phyloP scores from a whole-genome alignment of 2,329 filamentous ascomycete genomes.

The Aspergillus tamarii region DNA sequence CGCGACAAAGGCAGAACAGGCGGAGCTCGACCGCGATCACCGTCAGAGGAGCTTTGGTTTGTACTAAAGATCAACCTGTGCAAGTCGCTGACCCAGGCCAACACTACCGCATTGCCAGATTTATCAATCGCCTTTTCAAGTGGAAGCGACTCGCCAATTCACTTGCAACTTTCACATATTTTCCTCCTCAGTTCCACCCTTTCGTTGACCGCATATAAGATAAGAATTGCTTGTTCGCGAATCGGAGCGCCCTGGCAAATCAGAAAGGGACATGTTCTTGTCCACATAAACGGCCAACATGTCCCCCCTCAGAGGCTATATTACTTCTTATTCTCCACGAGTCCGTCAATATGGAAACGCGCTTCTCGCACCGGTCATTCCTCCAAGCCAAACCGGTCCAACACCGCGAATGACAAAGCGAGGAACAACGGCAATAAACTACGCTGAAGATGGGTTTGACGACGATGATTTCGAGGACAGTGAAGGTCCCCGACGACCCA shows the following conservation, averaged over 20 bases:
- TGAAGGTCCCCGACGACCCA: slow-evolving; percentile 71
- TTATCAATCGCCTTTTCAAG: slow-evolving; percentile 1
- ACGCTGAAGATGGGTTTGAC: slow-evolving; percentile 94
- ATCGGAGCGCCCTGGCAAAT: slow-evolving; percentile 22
- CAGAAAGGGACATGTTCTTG: slow-evolving; percentile 41
- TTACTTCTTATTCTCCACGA: slow-evolving; percentile 88
- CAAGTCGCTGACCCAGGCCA: background rate
- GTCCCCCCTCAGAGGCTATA: slow-evolving; percentile 78
- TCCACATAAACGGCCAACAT: slow-evolving; percentile 43
- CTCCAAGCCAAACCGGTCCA: slow-evolving; percentile 67
- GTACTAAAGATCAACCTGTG: slow-evolving; percentile 2
- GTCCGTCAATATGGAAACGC: slow-evolving; percentile 90
- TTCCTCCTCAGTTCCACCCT: slow-evolving; percentile 11
- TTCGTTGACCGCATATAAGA: slow-evolving; percentile 10
- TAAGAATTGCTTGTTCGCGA: slow-evolving; percentile 17
- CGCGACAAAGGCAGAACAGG: slow-evolving; percentile 29
- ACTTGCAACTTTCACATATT: slow-evolving; percentile 3
- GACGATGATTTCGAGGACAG: slow-evolving; percentile 66
- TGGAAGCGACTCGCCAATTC: background rate
- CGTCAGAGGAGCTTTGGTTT: slow-evolving; percentile 21
- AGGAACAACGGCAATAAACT: slow-evolving; percentile 95
- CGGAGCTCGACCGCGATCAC: slow-evolving; percentile 32
- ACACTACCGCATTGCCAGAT: background rate
- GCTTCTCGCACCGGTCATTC: slow-evolving; percentile 81
- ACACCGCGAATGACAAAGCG: slow-evolving; percentile 89